Conservation (phyloP, 805 yeast genomes). For the Dipodascus geniculatus region DNA sequence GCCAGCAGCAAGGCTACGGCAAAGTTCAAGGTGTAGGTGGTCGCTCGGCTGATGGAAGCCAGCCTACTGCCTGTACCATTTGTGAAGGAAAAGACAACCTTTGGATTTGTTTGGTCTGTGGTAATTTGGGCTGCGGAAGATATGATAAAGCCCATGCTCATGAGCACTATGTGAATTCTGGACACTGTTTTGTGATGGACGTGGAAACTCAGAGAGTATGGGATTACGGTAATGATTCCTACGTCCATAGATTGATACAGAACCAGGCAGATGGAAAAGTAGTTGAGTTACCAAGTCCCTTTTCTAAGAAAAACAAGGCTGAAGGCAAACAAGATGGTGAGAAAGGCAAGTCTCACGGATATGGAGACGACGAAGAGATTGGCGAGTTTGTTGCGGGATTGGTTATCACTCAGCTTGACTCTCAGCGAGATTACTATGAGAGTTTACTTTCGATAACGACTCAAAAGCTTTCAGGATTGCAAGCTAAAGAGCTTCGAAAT, state of each 20-base stretch:
- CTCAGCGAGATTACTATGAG: conserved; percentile 16
- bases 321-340: conserved; percentile 8
- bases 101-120: conserved; percentile 87
- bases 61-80: conserved; percentile 16
- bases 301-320: conserved; percentile 11
- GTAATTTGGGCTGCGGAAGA: conserved; percentile 85
- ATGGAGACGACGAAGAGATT: conserved; percentile 47
- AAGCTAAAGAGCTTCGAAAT: conserved; percentile 4
- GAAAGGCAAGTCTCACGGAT: conserved; percentile 57
- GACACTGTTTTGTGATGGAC: conserved; percentile 90
- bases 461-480: conserved; percentile 8
- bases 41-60: neutral
- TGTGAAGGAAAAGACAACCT: conserved; percentile 53
- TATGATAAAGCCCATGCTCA: conserved; percentile 80
- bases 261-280: conserved; percentile 83
- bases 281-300: conserved; percentile 49
- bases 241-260: conserved; percentile 76
- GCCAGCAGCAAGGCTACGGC: conserved; percentile 7
- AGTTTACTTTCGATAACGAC: conserved; percentile 4
- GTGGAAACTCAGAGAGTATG: conserved; percentile 74
- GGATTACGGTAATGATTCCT: conserved; percentile 88
- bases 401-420: conserved; percentile 17
- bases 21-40: neutral
- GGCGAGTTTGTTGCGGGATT: conserved; percentile 24
- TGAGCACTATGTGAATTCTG: conserved; percentile 62